Percentiles rank a stretch among this genome's conserved stretches.
Evolutionary conservation across 305 asterid species (phyloP).

Genomic region (Fraxinus dipetala): DNA sequence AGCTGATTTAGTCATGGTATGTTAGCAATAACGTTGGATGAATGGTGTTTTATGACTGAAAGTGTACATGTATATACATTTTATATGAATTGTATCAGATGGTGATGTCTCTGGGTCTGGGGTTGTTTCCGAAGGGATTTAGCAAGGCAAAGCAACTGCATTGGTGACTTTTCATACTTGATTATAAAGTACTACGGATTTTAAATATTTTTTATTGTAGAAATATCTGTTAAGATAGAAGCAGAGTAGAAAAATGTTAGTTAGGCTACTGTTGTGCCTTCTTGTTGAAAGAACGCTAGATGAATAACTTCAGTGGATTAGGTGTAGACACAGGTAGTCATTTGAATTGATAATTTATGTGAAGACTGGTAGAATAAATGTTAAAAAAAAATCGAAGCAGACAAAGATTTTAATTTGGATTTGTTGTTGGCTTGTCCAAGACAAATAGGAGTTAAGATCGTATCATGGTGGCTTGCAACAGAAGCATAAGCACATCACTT

Average conservation of each 20-base stretch:
- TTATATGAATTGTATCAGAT: neutral
- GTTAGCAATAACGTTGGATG: neutral
- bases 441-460: neutral
- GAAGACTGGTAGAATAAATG: neutral
- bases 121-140: neutral
- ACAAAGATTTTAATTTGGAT: neutral
- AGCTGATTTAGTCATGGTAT: neutral
- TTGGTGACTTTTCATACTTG: neutral
- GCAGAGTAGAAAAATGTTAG: neutral
- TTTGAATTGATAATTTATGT: neutral
- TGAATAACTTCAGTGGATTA: neutral
- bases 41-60: neutral
- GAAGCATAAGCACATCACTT: neutral
- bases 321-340: neutral
- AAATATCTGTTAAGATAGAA: neutral
- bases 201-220: neutral
- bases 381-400: neutral
- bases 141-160: neutral
- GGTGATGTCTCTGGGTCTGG: neutral
- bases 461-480: neutral
- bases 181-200: neutral
- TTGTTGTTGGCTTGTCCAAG: neutral
- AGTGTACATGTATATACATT: neutral
- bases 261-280: neutral
- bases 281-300: neutral